Evolutionary conservation across 768 basidiomycete species (phyloP).

Genomic region (Candolleomyces eurysporus): DNA sequence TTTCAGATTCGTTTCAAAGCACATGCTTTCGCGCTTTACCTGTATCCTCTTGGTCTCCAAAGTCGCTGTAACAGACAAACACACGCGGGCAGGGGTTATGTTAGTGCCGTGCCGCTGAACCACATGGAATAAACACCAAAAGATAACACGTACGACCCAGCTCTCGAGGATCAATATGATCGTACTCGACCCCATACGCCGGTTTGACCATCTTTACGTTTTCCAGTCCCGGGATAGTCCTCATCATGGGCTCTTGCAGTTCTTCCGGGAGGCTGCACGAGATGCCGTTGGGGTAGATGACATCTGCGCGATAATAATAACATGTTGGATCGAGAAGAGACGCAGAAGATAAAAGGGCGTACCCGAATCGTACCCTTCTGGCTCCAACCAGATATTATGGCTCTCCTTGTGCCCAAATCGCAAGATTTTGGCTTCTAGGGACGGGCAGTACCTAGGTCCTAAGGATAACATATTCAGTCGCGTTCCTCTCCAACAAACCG

Average conservation of each 20-base stretch:
- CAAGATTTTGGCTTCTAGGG: slow-evolving; percentile 82
- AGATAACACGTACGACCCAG: slow-evolving; percentile 53
- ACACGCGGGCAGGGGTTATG: background rate
- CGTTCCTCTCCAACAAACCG: background rate
- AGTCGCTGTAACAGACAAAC: slow-evolving; percentile 46
- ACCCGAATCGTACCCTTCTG: slow-evolving; percentile 91
- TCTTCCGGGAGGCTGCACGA: slow-evolving; percentile 89
- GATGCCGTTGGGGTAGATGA: slow-evolving; percentile 89
- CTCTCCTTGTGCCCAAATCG: slow-evolving; percentile 69
- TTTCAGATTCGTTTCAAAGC: background rate
- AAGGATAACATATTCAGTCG: background rate
- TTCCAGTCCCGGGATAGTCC: slow-evolving; percentile 82
- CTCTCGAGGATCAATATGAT: slow-evolving; percentile 85
- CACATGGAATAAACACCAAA: background rate
- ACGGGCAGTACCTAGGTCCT: slow-evolving; percentile 93
- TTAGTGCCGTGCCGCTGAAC: background rate
- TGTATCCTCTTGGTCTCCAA: slow-evolving; percentile 84
- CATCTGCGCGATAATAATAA: slow-evolving; percentile 41
- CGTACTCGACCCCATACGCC: slow-evolving; percentile 93
- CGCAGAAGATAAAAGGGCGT: background rate
- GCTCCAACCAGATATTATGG: slow-evolving; percentile 87
- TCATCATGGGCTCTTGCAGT: slow-evolving; percentile 78
- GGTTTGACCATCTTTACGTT: slow-evolving; percentile 80
- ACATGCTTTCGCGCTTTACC: slow-evolving; percentile 29
- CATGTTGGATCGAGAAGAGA: background rate